Percentiles rank a stretch among this genome's conserved stretches.
These are phyloP conservation scores for Xylaria cubensis DNA, from an alignment of 495 filamentous ascomycete genomes.

Conservation along the genomic window DNA sequence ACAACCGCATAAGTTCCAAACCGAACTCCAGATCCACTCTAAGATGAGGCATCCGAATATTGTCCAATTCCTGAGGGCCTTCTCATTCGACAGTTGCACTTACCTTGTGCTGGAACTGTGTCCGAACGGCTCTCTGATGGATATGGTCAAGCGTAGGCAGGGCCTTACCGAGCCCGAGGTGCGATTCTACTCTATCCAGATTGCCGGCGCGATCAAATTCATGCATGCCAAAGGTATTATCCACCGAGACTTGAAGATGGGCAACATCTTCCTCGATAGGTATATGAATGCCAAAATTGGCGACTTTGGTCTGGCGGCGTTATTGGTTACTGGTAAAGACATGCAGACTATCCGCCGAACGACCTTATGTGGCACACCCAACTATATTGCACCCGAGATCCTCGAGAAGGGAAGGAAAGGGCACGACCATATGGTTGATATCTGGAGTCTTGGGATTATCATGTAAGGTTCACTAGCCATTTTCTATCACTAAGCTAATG, in stretches of 20 bases:
- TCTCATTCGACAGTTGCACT: conserved; percentile 84
- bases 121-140: conserved; percentile 96
- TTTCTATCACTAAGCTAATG: conserved; percentile 2
- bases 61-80: conserved; percentile 92
- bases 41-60: conserved; percentile 96
- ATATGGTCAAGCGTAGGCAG: conserved; percentile 90
- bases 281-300: conserved; percentile 98
- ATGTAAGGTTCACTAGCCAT: conserved; percentile 63
- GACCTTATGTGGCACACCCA: conserved; percentile 95
- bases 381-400: conserved; percentile 98
- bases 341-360: conserved; percentile 76
- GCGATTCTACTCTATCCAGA: conserved; percentile 88
- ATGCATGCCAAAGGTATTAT: conserved; percentile 94
- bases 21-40: conserved; percentile 95
- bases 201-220: conserved; percentile 95
- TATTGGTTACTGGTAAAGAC: conserved; percentile 85
- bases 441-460: conserved; percentile 97
- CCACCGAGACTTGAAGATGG: conserved; percentile 96
- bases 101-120: conserved; percentile 96
- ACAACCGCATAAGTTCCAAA: conserved; percentile 77
- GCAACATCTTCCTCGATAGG: conserved; percentile 93
- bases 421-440: conserved; percentile 88
- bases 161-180: conserved; percentile 90
- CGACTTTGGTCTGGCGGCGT: conserved; percentile 95
- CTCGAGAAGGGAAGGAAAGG: conserved; percentile 85